Evolutionary conservation across 83 land plant genomes (phyloP).

Genomic region (Picea engelmannii): DNA sequence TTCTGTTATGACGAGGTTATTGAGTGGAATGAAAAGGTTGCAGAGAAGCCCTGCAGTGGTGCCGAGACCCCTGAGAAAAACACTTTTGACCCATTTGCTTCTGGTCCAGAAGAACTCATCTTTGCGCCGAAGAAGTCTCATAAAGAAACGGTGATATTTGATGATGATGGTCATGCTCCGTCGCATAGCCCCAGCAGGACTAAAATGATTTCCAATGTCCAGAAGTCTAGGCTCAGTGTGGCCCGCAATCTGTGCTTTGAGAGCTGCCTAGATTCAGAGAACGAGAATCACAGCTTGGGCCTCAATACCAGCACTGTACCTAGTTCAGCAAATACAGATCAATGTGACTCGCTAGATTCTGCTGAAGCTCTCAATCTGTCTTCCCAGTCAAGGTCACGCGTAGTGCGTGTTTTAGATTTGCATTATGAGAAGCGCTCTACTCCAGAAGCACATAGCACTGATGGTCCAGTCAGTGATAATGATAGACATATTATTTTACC

Average conservation of each 20-base stretch:
- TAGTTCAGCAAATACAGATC: not conserved
- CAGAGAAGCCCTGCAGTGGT: not conserved
- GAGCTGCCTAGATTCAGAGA: not conserved
- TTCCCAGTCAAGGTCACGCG: not conserved
- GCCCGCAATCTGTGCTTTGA: not conserved
- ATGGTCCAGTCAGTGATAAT: not conserved
- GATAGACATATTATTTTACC: not conserved
- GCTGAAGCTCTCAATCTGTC: not conserved
- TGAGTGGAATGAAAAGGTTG: constrained; percentile 8
- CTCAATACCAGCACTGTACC: not conserved
- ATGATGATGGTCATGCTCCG: not conserved
- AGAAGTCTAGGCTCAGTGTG: not conserved
- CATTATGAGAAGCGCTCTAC: not conserved
- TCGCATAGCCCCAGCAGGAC: not conserved
- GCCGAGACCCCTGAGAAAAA: not conserved
- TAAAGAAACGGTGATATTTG: not conserved
- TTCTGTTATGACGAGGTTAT: not conserved
- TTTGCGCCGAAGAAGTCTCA: constrained; percentile 6
- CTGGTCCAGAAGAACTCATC: constrained; percentile 11
- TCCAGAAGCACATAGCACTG: not conserved
- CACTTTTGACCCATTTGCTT: constrained; percentile 12
- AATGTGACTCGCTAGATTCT: not conserved
- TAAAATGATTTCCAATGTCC: not conserved
- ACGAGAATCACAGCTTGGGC: not conserved
- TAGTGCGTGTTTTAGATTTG: constrained; percentile 8